These are phyloP conservation scores for Calocybe gambosa DNA, from an alignment of 1,284 basidiomycete genomes.

Conservation along the genomic window DNA sequence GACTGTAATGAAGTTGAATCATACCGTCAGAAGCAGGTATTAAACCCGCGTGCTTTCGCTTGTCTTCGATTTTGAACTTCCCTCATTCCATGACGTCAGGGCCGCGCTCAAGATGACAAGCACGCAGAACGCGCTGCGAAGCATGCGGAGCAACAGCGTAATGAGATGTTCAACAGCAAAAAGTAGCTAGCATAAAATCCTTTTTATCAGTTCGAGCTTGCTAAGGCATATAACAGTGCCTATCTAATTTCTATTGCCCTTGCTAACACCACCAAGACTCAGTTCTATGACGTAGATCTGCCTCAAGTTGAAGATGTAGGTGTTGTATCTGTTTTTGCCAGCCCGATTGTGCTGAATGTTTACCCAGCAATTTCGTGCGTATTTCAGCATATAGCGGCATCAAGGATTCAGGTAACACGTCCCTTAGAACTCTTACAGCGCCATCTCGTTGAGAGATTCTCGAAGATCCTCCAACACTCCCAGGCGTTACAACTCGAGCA, in stretches of 20 bases:
- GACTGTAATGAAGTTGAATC: slow-evolving; percentile 67
- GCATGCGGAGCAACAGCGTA: slow-evolving; percentile 67
- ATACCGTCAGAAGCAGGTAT: slow-evolving; percentile 72
- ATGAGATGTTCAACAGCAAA: slow-evolving; percentile 75
- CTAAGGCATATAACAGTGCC: slow-evolving; percentile 33
- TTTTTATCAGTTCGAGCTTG: slow-evolving; percentile 2
- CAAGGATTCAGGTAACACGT: background rate
- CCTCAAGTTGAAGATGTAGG: slow-evolving; percentile 68
- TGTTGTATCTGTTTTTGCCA: slow-evolving; percentile 14
- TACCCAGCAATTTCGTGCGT: slow-evolving; percentile 61
- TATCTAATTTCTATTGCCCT: slow-evolving; percentile 65
- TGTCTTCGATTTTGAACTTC: background rate
- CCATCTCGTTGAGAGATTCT: slow-evolving; percentile 49
- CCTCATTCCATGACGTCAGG: slow-evolving; percentile 31
- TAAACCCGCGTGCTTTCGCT: slow-evolving; percentile 8
- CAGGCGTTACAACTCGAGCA: slow-evolving; percentile 53
- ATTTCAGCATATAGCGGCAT: too few relatives aligned
- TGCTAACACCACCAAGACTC: slow-evolving; percentile 62
- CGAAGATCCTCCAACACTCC: slow-evolving; percentile 47
- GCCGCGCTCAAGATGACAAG: slow-evolving; percentile 62
- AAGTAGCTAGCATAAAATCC: slow-evolving; percentile 50
- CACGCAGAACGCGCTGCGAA: slow-evolving; percentile 69
- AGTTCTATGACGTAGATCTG: slow-evolving; percentile 64
- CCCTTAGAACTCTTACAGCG: slow-evolving; percentile 57
- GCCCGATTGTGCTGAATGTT: slow-evolving; percentile 13